These are phyloP conservation scores for Acephala macrosclerotiorum DNA, from an alignment of 2,329 filamentous ascomycete species.

Conservation along the genomic window DNA sequence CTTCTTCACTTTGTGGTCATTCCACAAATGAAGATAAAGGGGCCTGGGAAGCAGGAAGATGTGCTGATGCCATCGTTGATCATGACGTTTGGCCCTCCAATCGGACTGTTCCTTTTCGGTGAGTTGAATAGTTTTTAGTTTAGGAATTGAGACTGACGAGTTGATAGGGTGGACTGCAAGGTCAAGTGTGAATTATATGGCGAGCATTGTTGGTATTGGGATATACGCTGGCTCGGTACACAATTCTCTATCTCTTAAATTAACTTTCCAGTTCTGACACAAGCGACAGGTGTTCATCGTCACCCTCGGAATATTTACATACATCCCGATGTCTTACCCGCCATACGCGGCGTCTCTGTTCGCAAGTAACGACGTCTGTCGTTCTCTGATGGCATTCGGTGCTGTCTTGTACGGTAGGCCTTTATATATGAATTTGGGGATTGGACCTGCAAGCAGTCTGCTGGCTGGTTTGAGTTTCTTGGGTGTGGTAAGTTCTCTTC, in stretches of 20 bases:
- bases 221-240: background rate
- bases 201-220: background rate
- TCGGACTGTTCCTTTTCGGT: slow-evolving; percentile 3
- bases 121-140: background rate
- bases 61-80: background rate
- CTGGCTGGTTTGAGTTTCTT: slow-evolving; percentile 5
- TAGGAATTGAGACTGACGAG: background rate
- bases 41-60: slow-evolving; percentile 4
- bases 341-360: background rate
- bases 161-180: background rate
- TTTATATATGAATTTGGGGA: background rate
- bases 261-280: background rate
- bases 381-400: slow-evolving; percentile 1
- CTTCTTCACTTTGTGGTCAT: background rate
- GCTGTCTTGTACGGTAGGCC: slow-evolving; percentile 1
- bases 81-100: background rate
- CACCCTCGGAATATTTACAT: slow-evolving; percentile 5
- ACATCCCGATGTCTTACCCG: slow-evolving; percentile 4
- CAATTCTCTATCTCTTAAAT: background rate
- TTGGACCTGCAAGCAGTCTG: background rate
- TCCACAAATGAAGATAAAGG: background rate
- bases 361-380: slow-evolving; percentile 1
- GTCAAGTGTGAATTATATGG: background rate
- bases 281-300: background rate
- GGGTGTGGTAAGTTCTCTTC: slow-evolving; percentile 1